These are phyloP conservation scores for Penicillium sp. DNA, from an alignment of 2,329 filamentous ascomycete genomes.

Conservation along the genomic window DNA sequence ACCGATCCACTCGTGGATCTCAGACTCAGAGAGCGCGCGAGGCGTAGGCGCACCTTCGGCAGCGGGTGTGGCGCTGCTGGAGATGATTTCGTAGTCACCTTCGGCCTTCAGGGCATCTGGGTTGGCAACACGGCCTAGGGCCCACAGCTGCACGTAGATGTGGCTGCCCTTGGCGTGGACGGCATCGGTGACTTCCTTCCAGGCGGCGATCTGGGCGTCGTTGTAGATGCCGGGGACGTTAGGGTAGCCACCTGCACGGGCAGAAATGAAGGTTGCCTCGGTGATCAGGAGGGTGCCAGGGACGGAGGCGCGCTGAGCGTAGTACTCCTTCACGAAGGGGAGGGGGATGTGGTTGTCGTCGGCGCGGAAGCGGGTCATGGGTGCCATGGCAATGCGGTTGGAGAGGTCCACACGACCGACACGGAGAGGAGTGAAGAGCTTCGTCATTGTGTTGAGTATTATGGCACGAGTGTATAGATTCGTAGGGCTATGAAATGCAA, in stretches of 20 bases:
- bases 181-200: conserved; percentile 62
- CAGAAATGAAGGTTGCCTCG: conserved; percentile 58
- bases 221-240: conserved; percentile 62
- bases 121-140: conserved; percentile 58
- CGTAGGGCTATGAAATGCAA: background rate
- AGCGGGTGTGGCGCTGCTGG: conserved; percentile 22
- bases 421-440: conserved; percentile 41
- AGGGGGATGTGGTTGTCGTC: conserved; percentile 53
- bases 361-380: conserved; percentile 58
- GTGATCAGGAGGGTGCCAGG: conserved; percentile 61
- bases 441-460: conserved; percentile 21
- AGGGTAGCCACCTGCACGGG: conserved; percentile 49
- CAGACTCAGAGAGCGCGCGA: conserved; percentile 37
- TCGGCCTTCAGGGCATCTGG: conserved; percentile 28
- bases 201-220: conserved; percentile 59
- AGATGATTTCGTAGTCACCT: conserved; percentile 19
- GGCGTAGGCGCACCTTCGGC: conserved; percentile 31
- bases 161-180: conserved; percentile 64
- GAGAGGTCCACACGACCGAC: conserved; percentile 46
- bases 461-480: background rate
- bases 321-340: conserved; percentile 53
- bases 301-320: conserved; percentile 54
- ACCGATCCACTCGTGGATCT: conserved; percentile 45
- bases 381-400: conserved; percentile 57
- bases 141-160: conserved; percentile 66